Percentiles rank a stretch among this genome's conserved stretches.
Conservation (phyloP, 2,329 filamentous ascomycete genomes). For the Leptographium wingfieldii region DNA sequence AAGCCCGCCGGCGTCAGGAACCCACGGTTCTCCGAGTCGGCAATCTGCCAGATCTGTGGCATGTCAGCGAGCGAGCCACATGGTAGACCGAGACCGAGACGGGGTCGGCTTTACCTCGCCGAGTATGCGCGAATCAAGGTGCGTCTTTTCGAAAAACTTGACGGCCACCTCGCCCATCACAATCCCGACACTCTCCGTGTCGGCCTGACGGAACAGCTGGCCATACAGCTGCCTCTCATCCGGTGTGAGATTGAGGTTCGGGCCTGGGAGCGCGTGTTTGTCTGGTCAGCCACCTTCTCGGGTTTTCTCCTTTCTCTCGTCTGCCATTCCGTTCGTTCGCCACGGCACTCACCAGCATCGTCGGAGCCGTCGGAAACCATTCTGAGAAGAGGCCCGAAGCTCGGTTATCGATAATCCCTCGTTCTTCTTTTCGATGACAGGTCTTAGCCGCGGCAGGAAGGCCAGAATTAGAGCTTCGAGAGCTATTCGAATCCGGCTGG, state of each 20-base stretch:
- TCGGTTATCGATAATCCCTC: not conserved
- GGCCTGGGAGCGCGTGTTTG: slow-evolving; percentile 25
- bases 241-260: slow-evolving; percentile 70
- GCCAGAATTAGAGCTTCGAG: not conserved
- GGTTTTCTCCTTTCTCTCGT: not conserved
- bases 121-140: slow-evolving; percentile 70
- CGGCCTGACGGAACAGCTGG: slow-evolving; percentile 85
- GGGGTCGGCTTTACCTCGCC: slow-evolving; percentile 53
- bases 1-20: slow-evolving; percentile 89
- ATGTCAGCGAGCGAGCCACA: not conserved
- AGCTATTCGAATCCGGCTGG: not conserved
- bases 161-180: slow-evolving; percentile 94
- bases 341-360: slow-evolving; percentile 14
- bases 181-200: slow-evolving; percentile 81
- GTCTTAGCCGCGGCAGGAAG: no score
- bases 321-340: no score
- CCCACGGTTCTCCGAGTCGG: slow-evolving; percentile 90
- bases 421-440: not conserved
- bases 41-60: slow-evolving; percentile 91
- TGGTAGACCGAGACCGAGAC: slow-evolving; percentile 16
- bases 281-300: not conserved
- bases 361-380: slow-evolving; percentile 19
- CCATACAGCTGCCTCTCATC: slow-evolving; percentile 93
- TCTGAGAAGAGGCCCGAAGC: slow-evolving; percentile 1
- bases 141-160: slow-evolving; percentile 95